A percentile compares a stretch with the other conserved stretches of the same genome.
These are phyloP conservation scores for Sanghuangporus baumii DNA, from an alignment of 1,284 basidiomycete species.

Conservation along the genomic window DNA sequence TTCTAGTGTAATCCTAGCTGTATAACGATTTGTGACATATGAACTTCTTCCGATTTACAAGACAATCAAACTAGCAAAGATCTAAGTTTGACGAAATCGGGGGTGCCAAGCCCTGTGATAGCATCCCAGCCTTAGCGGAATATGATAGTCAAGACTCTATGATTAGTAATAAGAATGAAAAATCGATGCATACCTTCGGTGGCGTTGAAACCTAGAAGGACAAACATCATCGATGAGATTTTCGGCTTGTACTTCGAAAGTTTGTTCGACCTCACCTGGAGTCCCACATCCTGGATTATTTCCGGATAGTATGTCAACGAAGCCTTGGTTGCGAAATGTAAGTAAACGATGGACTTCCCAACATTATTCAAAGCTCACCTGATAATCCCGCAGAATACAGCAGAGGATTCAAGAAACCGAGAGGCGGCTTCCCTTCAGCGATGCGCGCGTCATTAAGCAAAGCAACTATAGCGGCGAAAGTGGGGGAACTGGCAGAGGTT, in stretches of 20 bases:
- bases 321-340: constrained; percentile 4
- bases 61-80: constrained; percentile 5
- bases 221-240: neutral
- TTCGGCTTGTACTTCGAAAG: neutral
- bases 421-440: constrained; percentile 26
- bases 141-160: neutral
- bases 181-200: constrained; percentile 9
- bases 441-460: constrained; percentile 33
- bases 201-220: constrained; percentile 17
- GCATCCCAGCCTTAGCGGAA: constrained; percentile 16
- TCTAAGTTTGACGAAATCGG: constrained; percentile 16
- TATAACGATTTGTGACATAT: neutral
- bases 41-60: neutral
- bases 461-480: constrained; percentile 30
- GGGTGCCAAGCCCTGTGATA: constrained; percentile 17
- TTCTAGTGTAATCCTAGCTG: neutral
- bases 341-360: neutral
- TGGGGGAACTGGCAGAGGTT: constrained; percentile 32
- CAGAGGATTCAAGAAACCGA: constrained; percentile 36
- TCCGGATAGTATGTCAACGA: constrained; percentile 18
- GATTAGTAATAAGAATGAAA: neutral
- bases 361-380: neutral
- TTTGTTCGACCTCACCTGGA: neutral
- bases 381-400: constrained; percentile 27
- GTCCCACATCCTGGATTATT: constrained; percentile 22